Base-by-base conservation (phyloP, 768 basidiomycete genomes). In the Leccinum longicurvipes region DNA sequence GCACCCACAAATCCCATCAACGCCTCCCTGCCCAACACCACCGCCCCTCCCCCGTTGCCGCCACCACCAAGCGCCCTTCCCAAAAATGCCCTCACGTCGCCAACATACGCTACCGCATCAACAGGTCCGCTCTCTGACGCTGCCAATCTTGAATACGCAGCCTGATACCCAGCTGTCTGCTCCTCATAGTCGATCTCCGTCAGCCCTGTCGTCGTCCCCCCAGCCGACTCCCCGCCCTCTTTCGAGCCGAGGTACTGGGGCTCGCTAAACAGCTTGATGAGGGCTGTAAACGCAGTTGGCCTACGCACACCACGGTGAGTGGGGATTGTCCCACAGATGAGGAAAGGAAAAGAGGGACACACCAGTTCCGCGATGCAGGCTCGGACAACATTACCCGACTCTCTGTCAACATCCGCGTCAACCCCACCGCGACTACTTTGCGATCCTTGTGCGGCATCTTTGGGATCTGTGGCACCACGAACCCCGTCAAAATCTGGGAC, bases 111-210 rank as follows among this genome's bases (percentile, higher is more conserved):
- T 10, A 86, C 82, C 0, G 85, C 85, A 67, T 93, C 91, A 1
- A 67, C 71, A 41, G 78, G 76, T 0, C 70, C 70, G 1, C 72
- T 73, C 60, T 91, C 89, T 1, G 87, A 86, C 1, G 96, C 91
- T 0, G 93, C 95, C 17, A 98, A 80, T 32, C 89, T 83, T 50
- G 93, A 93, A 74, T 95, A 98, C 4, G 93, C 90, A 0, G 93
- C 91, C 66, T 98, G 97, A 72, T 98, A 98, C 1, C 93, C 91
- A 6, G 88, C 87, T 2, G 82, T 80, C 67, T 91, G 89, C 67
- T 98, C 95, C 66, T 98, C 96, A 58, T 85, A 86, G 67, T 98
- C 96, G 46, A 97, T 84, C 51, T 82, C 83, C 1, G 89, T 90
- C 32, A 91, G 66, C 0, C 82, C 60, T 2, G 34, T 36, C 17